phyloP scores from a whole-genome alignment of 208 protist species.

The Leishmania amazonensis region DNA sequence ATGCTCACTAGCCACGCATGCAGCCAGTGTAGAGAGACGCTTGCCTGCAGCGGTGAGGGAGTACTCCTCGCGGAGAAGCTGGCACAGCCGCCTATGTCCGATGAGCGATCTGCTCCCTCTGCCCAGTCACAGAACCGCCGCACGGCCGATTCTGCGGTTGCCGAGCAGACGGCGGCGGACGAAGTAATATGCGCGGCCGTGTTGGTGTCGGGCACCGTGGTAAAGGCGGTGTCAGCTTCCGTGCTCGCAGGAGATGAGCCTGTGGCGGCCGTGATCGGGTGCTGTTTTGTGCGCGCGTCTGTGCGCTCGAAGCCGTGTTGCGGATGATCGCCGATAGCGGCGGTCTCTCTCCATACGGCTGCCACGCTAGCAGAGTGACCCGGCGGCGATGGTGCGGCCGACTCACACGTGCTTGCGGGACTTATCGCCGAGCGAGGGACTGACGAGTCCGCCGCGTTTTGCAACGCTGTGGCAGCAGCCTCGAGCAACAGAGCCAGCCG shows the following conservation, averaged over 20 bases:
- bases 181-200: not conserved
- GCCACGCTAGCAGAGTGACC: not conserved
- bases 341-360: not conserved
- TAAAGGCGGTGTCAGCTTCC: not conserved
- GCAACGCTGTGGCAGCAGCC: conserved; percentile 6
- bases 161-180: not conserved
- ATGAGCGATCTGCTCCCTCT: not conserved
- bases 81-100: not conserved
- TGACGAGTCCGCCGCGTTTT: conserved; percentile 1
- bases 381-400: not conserved
- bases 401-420: not conserved
- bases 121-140: not conserved
- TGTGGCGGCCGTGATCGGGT: not conserved
- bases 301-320: not conserved
- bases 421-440: not conserved
- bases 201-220: not conserved
- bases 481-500: conserved; percentile 3
- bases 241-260: not conserved
- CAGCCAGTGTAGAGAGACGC: not conserved
- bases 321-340: not conserved
- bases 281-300: not conserved
- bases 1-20: conserved; percentile 5
- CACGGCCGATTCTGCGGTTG: not conserved
- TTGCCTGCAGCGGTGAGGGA: not conserved
- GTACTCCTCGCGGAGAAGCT: not conserved